These are phyloP conservation scores for Ceratocystis smalleyi DNA, from an alignment of 2,329 filamentous ascomycete genomes.

Conservation along the genomic window DNA sequence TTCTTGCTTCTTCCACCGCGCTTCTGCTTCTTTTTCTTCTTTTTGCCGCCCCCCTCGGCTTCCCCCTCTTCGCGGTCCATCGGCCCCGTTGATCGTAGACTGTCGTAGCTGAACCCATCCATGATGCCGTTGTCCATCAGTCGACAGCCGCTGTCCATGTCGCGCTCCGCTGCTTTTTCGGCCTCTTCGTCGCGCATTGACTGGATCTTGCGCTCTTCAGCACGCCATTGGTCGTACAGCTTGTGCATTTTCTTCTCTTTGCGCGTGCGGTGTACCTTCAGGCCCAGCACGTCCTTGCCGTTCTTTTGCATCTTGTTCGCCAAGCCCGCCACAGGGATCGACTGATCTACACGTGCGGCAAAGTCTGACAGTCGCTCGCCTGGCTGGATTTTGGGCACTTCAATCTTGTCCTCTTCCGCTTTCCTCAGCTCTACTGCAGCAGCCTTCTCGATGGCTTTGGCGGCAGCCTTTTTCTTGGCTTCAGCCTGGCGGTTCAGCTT, in stretches of 20 bases:
- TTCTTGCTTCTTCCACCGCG: constrained; percentile 23
- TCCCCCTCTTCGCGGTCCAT: constrained; percentile 28
- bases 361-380: constrained; percentile 77
- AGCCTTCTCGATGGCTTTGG: constrained; percentile 28
- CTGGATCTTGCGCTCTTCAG: constrained; percentile 47
- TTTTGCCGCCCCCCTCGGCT: constrained; percentile 25
- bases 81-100: constrained; percentile 10
- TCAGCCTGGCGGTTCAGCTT: constrained; percentile 10
- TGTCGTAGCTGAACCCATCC: constrained; percentile 15
- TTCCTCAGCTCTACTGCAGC: constrained; percentile 46
- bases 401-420: constrained; percentile 21
- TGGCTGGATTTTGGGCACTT: constrained; percentile 56
- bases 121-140: constrained; percentile 25
- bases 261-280: constrained; percentile 57
- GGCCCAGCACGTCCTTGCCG: constrained; percentile 47
- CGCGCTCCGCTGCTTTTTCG: constrained; percentile 46
- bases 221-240: constrained; percentile 62
- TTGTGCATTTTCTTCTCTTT: constrained; percentile 75
- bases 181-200: constrained; percentile 51
- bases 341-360: constrained; percentile 64
- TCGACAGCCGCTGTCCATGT: constrained; percentile 42
- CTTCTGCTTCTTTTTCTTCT: constrained; percentile 32
- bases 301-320: constrained; percentile 44
- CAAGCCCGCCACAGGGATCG: constrained; percentile 60
- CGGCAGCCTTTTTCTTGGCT: constrained; percentile 20